Percentiles rank a stretch among this genome's conserved stretches.
Evolutionary conservation across 768 basidiomycete species (phyloP).

Genomic region (Suillus subaureus): DNA sequence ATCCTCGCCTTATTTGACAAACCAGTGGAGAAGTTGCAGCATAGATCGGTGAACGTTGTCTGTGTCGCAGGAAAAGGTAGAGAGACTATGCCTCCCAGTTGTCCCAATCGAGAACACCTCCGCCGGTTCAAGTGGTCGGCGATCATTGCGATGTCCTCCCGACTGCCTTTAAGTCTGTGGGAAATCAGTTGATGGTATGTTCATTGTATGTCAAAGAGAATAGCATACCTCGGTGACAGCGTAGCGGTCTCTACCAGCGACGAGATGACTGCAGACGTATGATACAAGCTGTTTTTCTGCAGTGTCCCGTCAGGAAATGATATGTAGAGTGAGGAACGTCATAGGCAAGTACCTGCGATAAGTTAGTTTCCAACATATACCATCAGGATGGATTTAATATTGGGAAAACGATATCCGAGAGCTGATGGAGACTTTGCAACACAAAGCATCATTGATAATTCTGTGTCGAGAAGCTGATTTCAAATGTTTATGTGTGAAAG

Average conservation of each 20-base stretch:
- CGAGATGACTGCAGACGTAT: too few species aligned
- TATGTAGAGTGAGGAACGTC: too few species aligned
- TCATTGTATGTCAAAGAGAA: neutral
- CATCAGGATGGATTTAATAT: constrained; percentile 49
- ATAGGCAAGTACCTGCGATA: too few species aligned
- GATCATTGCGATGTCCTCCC: constrained; percentile 46
- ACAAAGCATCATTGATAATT: too few species aligned
- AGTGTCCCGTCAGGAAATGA: too few species aligned
- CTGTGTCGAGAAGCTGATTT: too few species aligned
- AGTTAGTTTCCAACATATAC: constrained; percentile 26
- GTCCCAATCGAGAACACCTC: constrained; percentile 52
- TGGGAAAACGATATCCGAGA: constrained; percentile 43
- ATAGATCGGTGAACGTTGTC: constrained; percentile 24
- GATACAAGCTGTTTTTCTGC: too few species aligned
- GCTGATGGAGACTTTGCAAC: too few species aligned
- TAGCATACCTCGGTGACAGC: constrained; percentile 54
- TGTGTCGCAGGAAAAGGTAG: constrained; percentile 28
- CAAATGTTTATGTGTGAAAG: too few species aligned
- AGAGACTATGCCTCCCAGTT: constrained; percentile 48
- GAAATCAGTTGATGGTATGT: neutral
- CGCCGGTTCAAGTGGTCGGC: constrained; percentile 52
- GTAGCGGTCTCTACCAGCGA: constrained; percentile 55
- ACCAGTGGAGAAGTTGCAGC: constrained; percentile 46
- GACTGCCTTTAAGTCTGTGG: constrained; percentile 36
- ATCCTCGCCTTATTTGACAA: constrained; percentile 5